Evolutionary conservation across 2,329 filamentous ascomycete species (phyloP), one percentile per base, ranked within the genome.

Genomic region (Alternaria brassicae): DNA sequence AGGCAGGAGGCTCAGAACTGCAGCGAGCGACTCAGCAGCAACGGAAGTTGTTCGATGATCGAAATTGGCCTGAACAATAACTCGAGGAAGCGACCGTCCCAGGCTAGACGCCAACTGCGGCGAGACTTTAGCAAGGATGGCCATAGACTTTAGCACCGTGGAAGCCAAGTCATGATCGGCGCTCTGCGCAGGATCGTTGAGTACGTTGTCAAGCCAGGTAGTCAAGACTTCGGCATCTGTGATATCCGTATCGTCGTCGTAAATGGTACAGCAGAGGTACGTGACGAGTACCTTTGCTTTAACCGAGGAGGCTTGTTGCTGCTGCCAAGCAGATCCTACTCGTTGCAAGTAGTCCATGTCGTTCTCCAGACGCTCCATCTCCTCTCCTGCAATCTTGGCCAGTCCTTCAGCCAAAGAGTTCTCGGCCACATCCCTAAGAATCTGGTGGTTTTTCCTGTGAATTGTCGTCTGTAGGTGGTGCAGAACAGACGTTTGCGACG

Each of bases 341-440:
- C 74, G 86, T 68, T 91, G 89, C 41, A 97, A 83, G 75, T 97
- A 98, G 77, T 98, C 95, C 1, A 92, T 90, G 59, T 91, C 91
- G 48, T 93, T 92, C 66, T 98, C 93, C 19, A 99, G 82, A 50
- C 93, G 87, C 68, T 89, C 88, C 83, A 98, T 92, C 73, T 96
- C 91, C 61, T 96, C 91, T 10, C 87, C 83, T 32, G 93, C 89
- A 65, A 96, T 86, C 45, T 86, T 86, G 1, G 91, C 87, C 63
- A 95, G 86, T 7, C 81, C 80, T 59, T 85, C 82, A 12, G 87
- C 70, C 6, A 79, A 70, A 8, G 71, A 67, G 42, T 78, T 75
- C 15, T 73, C 68, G 2, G 72, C 68, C 5, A 63, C 36, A 42
- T 73, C 65, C 8, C 58, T 53, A 28, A 67, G 28, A 27, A 59